phyloP scores from a whole-genome alignment of 306 rosid genomes.

The Pueraria montana region DNA sequence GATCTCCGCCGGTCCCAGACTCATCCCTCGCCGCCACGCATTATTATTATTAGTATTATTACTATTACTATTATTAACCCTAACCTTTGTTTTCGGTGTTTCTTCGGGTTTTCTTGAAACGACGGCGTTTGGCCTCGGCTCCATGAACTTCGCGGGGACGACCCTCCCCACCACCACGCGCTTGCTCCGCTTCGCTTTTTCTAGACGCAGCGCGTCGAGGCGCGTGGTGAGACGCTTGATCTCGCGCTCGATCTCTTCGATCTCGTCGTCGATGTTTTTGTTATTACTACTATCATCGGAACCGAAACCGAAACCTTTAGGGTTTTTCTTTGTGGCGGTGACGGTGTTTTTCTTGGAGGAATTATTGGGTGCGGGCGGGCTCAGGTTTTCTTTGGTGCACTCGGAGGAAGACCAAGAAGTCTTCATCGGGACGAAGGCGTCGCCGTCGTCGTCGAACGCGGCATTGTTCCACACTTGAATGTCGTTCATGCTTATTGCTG shows the following conservation, averaged over 20 bases:
- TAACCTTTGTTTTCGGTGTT: slow-evolving; percentile 48
- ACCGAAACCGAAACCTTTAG: background rate
- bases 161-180: slow-evolving; percentile 27
- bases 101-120: background rate
- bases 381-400: slow-evolving; percentile 49
- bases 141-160: slow-evolving; percentile 50
- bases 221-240: slow-evolving; percentile 38
- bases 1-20: slow-evolving; percentile 88
- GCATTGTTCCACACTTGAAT: slow-evolving; percentile 54
- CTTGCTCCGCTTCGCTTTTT: slow-evolving; percentile 19
- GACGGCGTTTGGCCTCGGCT: slow-evolving; percentile 55
- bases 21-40: slow-evolving; percentile 62
- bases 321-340: background rate
- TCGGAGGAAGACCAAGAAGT: slow-evolving; percentile 50
- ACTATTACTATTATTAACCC: no score
- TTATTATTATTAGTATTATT: background rate
- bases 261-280: slow-evolving; percentile 40
- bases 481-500: background rate
- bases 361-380: slow-evolving; percentile 38
- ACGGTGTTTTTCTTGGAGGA: slow-evolving; percentile 18
- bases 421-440: background rate
- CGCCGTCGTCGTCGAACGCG: slow-evolving; percentile 43
- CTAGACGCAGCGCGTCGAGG: slow-evolving; percentile 43
- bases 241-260: slow-evolving; percentile 32
- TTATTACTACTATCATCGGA: background rate